Percentiles rank a stretch among this genome's conserved stretches.
phyloP scores from a whole-genome alignment of 1,284 basidiomycete species.

The Butyriboletus appendiculatus region DNA sequence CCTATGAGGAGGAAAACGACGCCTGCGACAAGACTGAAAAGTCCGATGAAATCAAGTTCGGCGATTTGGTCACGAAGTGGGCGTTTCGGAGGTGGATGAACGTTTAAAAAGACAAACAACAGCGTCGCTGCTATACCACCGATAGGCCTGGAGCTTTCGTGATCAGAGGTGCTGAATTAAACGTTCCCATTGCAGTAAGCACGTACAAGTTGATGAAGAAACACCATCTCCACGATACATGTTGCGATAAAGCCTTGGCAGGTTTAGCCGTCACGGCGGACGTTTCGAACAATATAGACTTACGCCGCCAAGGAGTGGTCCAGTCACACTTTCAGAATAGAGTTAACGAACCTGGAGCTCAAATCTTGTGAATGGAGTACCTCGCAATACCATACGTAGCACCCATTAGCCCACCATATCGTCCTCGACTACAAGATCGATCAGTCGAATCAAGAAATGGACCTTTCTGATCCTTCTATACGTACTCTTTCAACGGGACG shows the following conservation, averaged over 20 bases:
- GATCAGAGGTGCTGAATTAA: no score
- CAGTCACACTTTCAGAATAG: slow-evolving; percentile 54
- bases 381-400: slow-evolving; percentile 72
- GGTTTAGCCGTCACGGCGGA: not conserved
- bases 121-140: slow-evolving; percentile 70
- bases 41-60: slow-evolving; percentile 74
- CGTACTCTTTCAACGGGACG: slow-evolving; percentile 72
- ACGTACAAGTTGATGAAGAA: slow-evolving; percentile 74
- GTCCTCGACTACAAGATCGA: slow-evolving; percentile 57
- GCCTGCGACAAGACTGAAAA: slow-evolving; percentile 68
- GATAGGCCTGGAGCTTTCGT: slow-evolving; percentile 53
- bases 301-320: slow-evolving; percentile 74
- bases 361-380: slow-evolving; percentile 37
- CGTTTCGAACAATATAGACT: slow-evolving; percentile 25
- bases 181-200: no score
- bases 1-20: slow-evolving; percentile 77
- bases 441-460: not conserved
- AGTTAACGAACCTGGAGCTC: not conserved
- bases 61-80: slow-evolving; percentile 52
- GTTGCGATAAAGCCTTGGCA: slow-evolving; percentile 61
- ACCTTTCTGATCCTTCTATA: not conserved
- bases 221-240: slow-evolving; percentile 78
- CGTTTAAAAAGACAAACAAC: slow-evolving; percentile 79
- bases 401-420: slow-evolving; percentile 73
- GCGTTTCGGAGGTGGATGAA: slow-evolving; percentile 69